Percentiles rank a stretch among this genome's conserved stretches.
phyloP scores from a whole-genome alignment of 768 basidiomycete species.

The Naganishia randhawae region DNA sequence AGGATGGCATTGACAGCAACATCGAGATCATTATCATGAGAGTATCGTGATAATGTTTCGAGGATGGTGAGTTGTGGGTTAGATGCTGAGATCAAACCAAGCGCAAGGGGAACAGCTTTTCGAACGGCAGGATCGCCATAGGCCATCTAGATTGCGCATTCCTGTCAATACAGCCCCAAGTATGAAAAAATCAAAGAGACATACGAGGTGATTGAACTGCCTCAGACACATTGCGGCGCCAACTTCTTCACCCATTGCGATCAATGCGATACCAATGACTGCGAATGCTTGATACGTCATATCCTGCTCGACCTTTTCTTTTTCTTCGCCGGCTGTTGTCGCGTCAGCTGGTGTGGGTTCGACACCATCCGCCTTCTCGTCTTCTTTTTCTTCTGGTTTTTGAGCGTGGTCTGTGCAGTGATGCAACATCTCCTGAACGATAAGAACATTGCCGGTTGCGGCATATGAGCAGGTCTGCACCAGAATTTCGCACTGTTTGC shows the following conservation, averaged over 20 bases:
- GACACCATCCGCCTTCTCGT: conserved; percentile 31
- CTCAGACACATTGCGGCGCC: conserved; percentile 96
- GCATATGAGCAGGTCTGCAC: conserved; percentile 93
- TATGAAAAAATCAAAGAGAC: conserved; percentile 39
- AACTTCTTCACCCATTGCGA: conserved; percentile 97
- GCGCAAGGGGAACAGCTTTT: conserved; percentile 86
- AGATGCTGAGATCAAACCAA: conserved; percentile 89
- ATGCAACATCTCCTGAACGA: conserved; percentile 86
- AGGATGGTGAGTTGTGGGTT: conserved; percentile 92
- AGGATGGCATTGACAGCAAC: conserved; percentile 97
- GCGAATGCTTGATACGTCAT: conserved; percentile 81
- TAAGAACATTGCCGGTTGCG: conserved; percentile 90
- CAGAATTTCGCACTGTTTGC: conserved; percentile 82
- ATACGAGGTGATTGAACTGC: conserved; percentile 92
- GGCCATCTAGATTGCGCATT: conserved; percentile 70
- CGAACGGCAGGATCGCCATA: conserved; percentile 92
- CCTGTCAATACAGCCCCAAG: not conserved
- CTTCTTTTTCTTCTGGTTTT: conserved; percentile 37
- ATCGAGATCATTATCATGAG: conserved; percentile 94
- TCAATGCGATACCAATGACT: conserved; percentile 85
- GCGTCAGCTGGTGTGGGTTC: conserved; percentile 43
- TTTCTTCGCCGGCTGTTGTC: conserved; percentile 40
- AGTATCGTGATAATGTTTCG: conserved; percentile 96
- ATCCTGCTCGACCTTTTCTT: conserved; percentile 28
- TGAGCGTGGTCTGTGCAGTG: conserved; percentile 88